Evolutionary conservation across 176 grass and related monocot genomes (phyloP).

Genomic region (Aegilops bicornis): DNA sequence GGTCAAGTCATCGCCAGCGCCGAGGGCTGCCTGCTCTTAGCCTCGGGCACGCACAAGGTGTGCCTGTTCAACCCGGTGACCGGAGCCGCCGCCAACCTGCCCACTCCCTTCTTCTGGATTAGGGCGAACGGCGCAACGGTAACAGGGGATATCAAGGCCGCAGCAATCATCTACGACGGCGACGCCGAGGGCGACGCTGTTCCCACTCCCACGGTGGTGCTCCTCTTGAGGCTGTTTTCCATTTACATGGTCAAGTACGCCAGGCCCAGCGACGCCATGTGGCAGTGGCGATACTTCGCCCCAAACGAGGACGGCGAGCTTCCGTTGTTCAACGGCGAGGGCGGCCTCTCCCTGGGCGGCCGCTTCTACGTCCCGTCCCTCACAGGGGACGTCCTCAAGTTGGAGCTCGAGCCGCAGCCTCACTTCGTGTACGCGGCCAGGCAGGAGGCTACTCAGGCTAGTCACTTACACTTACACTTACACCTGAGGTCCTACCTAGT

Average conservation of each 20-base stretch:
- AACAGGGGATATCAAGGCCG: not conserved
- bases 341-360: not conserved
- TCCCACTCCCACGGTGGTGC: not conserved
- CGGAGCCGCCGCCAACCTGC: not conserved
- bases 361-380: not conserved
- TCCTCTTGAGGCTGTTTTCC: not conserved
- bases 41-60: not conserved
- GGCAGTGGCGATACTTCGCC: not conserved
- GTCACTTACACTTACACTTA: not conserved
- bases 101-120: not conserved
- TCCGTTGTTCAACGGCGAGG: not conserved
- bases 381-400: not conserved
- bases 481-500: not conserved
- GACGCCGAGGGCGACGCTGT: too few relatives aligned
- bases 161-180: not conserved
- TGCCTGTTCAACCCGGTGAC: conserved; percentile 4
- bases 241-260: not conserved
- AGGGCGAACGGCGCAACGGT: not conserved
- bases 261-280: not conserved
- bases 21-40: not conserved
- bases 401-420: not conserved
- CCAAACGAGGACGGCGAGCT: not conserved
- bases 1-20: not conserved
- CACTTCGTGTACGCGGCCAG: not conserved
- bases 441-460: not conserved